phyloP scores from a whole-genome alignment of 495 filamentous ascomycete species.

The Aspergillus homomorphus region DNA sequence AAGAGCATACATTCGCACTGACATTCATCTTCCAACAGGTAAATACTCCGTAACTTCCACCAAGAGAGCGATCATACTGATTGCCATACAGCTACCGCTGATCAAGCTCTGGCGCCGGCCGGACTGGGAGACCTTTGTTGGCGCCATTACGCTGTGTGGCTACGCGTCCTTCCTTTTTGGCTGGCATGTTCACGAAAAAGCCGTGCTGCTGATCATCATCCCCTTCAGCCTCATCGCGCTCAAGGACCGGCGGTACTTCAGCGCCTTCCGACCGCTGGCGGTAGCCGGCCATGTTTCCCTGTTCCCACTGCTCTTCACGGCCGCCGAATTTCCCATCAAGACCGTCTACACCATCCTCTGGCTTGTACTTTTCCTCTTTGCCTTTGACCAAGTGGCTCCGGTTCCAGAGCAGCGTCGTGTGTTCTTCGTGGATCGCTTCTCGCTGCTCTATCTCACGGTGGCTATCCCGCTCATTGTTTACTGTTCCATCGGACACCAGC shows the following conservation, averaged over 20 bases:
- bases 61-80: constrained; percentile 2
- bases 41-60: constrained; percentile 20
- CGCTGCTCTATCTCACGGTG: constrained; percentile 80
- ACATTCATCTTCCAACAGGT: constrained; percentile 81
- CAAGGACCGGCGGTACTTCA: constrained; percentile 85
- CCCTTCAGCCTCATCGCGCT: constrained; percentile 94
- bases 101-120: constrained; percentile 78
- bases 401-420: constrained; percentile 69
- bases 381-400: constrained; percentile 84
- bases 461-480: constrained; percentile 88
- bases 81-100: constrained; percentile 57
- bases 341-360: constrained; percentile 90
- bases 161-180: constrained; percentile 97
- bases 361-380: constrained; percentile 79
- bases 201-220: constrained; percentile 89
- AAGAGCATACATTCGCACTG: constrained; percentile 72
- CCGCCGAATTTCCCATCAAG: constrained; percentile 89
- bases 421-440: constrained; percentile 87
- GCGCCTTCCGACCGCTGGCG: constrained; percentile 86
- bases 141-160: constrained; percentile 87
- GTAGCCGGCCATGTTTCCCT: constrained; percentile 94
- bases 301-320: constrained; percentile 90
- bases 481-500: constrained; percentile 75
- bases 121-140: constrained; percentile 83
- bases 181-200: constrained; percentile 99